Conservation (phyloP, 306 rosid species). For the Trichosanthes cucumerina region DNA sequence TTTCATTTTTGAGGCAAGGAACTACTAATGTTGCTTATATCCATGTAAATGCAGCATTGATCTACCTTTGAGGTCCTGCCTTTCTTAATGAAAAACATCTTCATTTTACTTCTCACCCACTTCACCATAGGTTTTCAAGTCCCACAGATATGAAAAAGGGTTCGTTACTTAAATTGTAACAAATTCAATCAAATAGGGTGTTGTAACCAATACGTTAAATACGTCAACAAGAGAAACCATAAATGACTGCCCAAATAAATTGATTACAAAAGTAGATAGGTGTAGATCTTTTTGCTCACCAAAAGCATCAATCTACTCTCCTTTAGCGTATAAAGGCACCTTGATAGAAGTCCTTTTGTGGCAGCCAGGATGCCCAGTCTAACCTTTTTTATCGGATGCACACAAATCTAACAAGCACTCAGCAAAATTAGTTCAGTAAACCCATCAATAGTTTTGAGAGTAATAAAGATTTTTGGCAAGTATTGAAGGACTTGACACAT, state of each 20-base stretch:
- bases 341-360: slow-evolving; percentile 49
- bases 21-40: background rate
- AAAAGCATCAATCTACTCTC: slow-evolving; percentile 76
- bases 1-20: background rate
- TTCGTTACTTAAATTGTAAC: background rate
- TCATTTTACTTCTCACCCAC: background rate
- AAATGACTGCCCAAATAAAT: slow-evolving; percentile 15
- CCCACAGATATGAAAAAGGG: background rate
- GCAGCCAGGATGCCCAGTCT: slow-evolving; percentile 80
- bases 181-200: background rate
- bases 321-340: slow-evolving; percentile 49
- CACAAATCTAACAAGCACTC: slow-evolving; percentile 60
- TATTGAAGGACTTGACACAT: slow-evolving; percentile 1
- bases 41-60: background rate
- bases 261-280: background rate
- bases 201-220: background rate
- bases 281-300: slow-evolving; percentile 47
- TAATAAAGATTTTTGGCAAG: slow-evolving; percentile 7
- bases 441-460: background rate
- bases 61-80: background rate
- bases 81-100: background rate
- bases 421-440: slow-evolving; percentile 10
- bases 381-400: slow-evolving; percentile 70
- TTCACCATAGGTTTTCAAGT: background rate
- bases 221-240: background rate